These are phyloP conservation scores for Carex sylvatica DNA, from an alignment of 202 grass and related monocot species.

Conservation along the genomic window DNA sequence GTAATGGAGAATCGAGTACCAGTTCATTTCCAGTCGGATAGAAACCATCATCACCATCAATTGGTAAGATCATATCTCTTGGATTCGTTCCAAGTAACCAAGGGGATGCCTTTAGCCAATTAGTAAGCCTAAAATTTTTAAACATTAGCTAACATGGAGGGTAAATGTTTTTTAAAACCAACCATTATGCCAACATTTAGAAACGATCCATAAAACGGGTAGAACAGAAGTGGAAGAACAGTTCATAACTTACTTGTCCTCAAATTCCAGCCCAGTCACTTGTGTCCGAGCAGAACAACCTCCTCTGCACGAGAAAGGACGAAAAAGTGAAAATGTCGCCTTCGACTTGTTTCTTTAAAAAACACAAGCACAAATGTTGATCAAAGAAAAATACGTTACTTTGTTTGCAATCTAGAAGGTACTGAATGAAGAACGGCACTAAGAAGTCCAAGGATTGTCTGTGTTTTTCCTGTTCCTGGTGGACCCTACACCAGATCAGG, in stretches of 20 bases:
- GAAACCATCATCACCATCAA: constrained; percentile 95
- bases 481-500: constrained; percentile 63
- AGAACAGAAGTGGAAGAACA: constrained; percentile 18
- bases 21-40: constrained; percentile 96
- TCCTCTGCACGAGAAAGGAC: constrained; percentile 45
- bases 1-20: constrained; percentile 40
- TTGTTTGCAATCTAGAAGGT: constrained; percentile 78
- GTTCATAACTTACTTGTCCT: constrained; percentile 73
- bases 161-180: background rate
- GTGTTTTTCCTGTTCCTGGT: constrained; percentile 97
- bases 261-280: constrained; percentile 53
- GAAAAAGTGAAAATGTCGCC: constrained; percentile 26
- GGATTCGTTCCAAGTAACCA: constrained; percentile 76
- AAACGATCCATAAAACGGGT: background rate
- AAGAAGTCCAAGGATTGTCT: constrained; percentile 97
- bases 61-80: constrained; percentile 88
- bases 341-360: constrained; percentile 16
- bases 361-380: constrained; percentile 17
- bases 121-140: constrained; percentile 44
- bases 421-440: constrained; percentile 98
- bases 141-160: constrained; percentile 20
- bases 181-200: background rate
- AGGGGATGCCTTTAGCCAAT: constrained; percentile 91
- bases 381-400: constrained; percentile 39
- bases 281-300: constrained; percentile 54